Evolutionary conservation across 106 monocot genomes (phyloP), one percentile per base, ranked within the genome.

Genomic region (Platanthera guangdongensis): DNA sequence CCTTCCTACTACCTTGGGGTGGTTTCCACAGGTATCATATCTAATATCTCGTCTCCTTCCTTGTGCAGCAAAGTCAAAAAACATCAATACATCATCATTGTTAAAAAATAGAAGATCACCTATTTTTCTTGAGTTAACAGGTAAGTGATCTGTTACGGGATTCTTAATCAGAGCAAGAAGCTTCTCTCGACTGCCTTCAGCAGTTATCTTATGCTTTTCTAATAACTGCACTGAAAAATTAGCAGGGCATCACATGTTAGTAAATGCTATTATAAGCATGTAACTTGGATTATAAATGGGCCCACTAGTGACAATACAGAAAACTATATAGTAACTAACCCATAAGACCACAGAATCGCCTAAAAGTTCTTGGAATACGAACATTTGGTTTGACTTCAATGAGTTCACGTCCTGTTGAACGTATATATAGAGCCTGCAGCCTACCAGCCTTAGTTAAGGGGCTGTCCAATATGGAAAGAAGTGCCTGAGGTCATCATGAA

Each of bases 371-470:
- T 15, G 97, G 97, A 75, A 99, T 88, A 7, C 91, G 91, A 72
- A 99, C 97, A 84, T 94, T 49, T 49, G 97, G 94, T 79, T 99
- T 99, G 78, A 94, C 86, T 72, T 99, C 94, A 86, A 99, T 85
- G 47, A 94, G 91, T 9, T 89, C 97, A 45, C 89, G 89, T 54
- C 89, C 89, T 60, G 94, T 91, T 9, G 94, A 91, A 77, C 74
- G 89, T 5, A 99, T 91, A 81, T 89, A 99, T 74, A 94, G 81
- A 57, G 94, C 94, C 79, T 85, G 84, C 77, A 99, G 81, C 76
- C 94, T 91, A 22, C 97, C 97, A 59, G 94, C 91, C 74, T 99
- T 99, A 50, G 85, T 90, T 74, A 99, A 78, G 50, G 97, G 94
- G 69, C 97, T 94, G 79, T 99, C 97, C 83, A 99, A 78, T 79